Conservation (phyloP, 73 alveolate species). For the Loxodes magnus region DNA sequence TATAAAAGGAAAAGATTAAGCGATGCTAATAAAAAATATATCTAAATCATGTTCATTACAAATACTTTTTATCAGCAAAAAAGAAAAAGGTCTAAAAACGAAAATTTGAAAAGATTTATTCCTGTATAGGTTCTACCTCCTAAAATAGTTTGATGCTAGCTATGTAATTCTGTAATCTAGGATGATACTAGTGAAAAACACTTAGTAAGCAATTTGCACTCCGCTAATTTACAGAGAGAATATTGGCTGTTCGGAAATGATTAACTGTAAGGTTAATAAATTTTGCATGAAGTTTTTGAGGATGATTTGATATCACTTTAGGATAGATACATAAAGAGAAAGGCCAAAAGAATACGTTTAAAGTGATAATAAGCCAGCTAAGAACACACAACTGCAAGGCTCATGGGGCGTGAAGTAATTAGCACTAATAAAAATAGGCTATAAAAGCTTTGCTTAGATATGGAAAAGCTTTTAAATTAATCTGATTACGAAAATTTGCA, state of each 20-base stretch:
- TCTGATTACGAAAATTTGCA: slow-evolving; percentile 64
- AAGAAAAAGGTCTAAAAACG: too few species aligned
- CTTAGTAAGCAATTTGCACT: too few species aligned
- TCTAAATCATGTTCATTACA: too few species aligned
- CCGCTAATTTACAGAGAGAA: too few species aligned
- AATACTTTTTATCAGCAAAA: too few species aligned
- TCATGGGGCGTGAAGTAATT: slow-evolving; percentile 73
- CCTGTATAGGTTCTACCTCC: too few species aligned
- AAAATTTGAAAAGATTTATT: too few species aligned
- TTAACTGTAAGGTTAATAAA: slow-evolving; percentile 45
- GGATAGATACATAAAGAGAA: slow-evolving; percentile 64
- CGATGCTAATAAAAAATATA: too few species aligned
- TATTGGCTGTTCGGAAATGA: slow-evolving; percentile 16
- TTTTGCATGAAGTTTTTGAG: slow-evolving; percentile 60
- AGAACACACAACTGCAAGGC: slow-evolving; percentile 68
- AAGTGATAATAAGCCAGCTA: slow-evolving; percentile 56
- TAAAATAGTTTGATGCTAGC: too few species aligned
- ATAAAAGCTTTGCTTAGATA: slow-evolving; percentile 68
- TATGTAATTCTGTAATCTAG: too few species aligned
- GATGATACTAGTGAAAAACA: too few species aligned
- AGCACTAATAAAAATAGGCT: slow-evolving; percentile 70
- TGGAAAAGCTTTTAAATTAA: slow-evolving; percentile 69
- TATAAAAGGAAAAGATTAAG: too few species aligned
- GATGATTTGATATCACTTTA: slow-evolving; percentile 60
- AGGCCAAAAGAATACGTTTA: slow-evolving; percentile 65